These are phyloP conservation scores for Pharus latifolius DNA, from an alignment of 176 grass and related monocot species.

Conservation along the genomic window DNA sequence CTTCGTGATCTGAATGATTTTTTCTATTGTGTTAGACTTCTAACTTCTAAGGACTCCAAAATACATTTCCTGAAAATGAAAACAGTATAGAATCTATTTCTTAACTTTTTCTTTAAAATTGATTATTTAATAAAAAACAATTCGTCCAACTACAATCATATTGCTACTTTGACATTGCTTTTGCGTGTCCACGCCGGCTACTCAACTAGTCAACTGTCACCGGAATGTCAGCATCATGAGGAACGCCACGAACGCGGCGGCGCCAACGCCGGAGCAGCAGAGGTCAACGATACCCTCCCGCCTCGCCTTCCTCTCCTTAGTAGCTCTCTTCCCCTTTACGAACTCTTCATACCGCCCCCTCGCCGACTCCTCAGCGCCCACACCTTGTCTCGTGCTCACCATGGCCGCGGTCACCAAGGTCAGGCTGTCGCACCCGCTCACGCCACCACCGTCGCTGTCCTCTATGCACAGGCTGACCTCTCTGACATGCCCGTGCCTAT, in stretches of 20 bases:
- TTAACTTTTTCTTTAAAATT: no score
- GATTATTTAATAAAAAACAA: no score
- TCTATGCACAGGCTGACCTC: constrained; percentile 50
- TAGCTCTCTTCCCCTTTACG: constrained; percentile 14
- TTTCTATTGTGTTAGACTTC: no score
- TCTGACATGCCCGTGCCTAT: constrained; percentile 27
- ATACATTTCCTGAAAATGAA: no score
- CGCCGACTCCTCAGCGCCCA: constrained; percentile 7
- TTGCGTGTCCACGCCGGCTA: background rate
- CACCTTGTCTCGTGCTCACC: constrained; percentile 3
- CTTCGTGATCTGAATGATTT: no score
- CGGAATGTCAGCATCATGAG: constrained; percentile 19
- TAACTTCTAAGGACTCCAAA: no score
- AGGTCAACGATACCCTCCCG: constrained; percentile 40
- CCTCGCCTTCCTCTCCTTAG: constrained; percentile 41
- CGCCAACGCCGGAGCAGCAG: constrained; percentile 26
- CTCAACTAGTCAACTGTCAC: no score
- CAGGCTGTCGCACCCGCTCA: constrained; percentile 28
- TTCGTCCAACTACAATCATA: no score
- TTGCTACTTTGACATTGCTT: background rate
- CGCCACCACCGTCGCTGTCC: constrained; percentile 12
- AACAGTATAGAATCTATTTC: no score
- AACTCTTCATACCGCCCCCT: constrained; percentile 26
- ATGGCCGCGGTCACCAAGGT: constrained; percentile 15
- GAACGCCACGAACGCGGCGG: constrained; percentile 19